Evolutionary conservation across 78 protist genomes (phyloP), one percentile per base, ranked within the genome.

Genomic region (Anaeramoeba ignava): DNA sequence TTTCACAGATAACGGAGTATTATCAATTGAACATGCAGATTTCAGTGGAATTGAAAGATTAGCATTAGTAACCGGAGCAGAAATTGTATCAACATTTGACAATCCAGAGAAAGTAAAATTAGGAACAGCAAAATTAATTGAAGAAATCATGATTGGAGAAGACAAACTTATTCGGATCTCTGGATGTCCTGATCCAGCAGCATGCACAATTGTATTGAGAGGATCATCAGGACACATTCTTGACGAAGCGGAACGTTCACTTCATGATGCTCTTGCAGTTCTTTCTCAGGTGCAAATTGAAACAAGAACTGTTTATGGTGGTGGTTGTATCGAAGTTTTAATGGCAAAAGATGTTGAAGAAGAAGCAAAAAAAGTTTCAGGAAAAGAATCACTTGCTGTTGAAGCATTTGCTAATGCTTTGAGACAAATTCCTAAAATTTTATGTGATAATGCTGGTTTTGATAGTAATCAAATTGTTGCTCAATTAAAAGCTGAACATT

Each of bases 251-350:
- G 99, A 98, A 87, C 91, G 99, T 40, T 95, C 99, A 38, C 90
- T 98, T 39, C 99, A 97, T 91, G 99, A 98, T 88, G 99, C 99
- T 2, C 96, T 98, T 40, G 93, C 98, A 89, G 98, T 98, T 1
- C 91, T 98, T 12, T 40, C 92, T 33, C 94, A 90, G 81, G 2
- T 2, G 1, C 42, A 38, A 39, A 1, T 38, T 23, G 81, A 78
- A 23, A 3, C 31, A 23, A 38, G 92, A 37, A 82, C 91, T 23
- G 91, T 95, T 42, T 90, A 86, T 38, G 99, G 99, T 31, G 99
- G 98, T 67, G 99, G 99, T 41, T 88, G 93, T 84, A 33, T 93
- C 3, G 99, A 98, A 88, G 90, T 95, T 94, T 42, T 90, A 42
- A 96, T 96, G 98, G 91, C 98, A 3, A 37, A 85, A 33, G 98